A percentile compares a stretch with the other conserved stretches of the same genome.
phyloP scores from a whole-genome alignment of 148 eudicot species.

The Beta vulgaris region DNA sequence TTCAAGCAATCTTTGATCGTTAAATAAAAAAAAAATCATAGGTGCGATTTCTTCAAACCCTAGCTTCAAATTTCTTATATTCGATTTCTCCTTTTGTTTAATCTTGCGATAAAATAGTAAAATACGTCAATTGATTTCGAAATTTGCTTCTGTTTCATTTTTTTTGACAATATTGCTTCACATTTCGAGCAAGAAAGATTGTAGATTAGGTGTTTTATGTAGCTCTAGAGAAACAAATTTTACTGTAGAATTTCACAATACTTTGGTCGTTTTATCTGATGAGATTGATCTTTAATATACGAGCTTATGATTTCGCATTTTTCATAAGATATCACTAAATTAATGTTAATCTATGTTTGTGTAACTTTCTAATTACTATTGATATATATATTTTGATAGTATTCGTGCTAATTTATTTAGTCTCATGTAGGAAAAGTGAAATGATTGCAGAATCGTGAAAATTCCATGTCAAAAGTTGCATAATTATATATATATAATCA shows the following conservation, averaged over 20 bases:
- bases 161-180: not conserved
- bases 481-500: not conserved
- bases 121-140: not conserved
- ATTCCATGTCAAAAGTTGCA: not conserved
- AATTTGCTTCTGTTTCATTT: not conserved
- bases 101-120: not conserved
- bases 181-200: not conserved
- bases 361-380: not conserved
- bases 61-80: not conserved
- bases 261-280: not conserved
- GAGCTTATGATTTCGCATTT: not conserved
- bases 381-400: not conserved
- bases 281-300: not conserved
- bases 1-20: not conserved
- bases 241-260: too few relatives aligned
- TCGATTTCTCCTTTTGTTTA: not conserved
- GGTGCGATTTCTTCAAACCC: conserved; percentile 13
- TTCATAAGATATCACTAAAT: not conserved
- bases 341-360: not conserved
- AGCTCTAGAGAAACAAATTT: not conserved
- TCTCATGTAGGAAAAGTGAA: too few relatives aligned
- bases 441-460: not conserved
- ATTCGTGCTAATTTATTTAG: not conserved
- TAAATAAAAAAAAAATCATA: not conserved
- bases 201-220: not conserved